Conservation (phyloP, 441 rosid genomes). For the Viola pubescens region DNA sequence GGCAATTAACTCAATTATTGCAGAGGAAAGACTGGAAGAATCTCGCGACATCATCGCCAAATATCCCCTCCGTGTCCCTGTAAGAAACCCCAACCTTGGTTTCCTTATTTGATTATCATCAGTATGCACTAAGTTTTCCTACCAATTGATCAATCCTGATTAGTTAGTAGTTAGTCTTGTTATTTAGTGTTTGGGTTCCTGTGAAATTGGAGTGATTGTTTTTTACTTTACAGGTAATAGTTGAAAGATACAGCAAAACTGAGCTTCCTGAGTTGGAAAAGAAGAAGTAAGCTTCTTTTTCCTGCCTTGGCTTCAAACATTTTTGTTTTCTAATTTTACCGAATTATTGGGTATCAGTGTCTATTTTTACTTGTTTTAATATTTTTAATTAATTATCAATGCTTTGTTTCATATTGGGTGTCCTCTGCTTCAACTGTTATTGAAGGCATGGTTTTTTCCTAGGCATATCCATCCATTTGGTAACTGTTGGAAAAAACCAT, state of each 20-base stretch:
- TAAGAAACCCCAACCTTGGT: conserved; percentile 18
- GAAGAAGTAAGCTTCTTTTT: conserved; percentile 50
- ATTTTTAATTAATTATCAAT: no score
- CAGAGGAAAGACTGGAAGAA: conserved; percentile 46
- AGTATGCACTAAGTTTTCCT: background rate
- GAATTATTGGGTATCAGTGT: no score
- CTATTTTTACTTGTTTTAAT: no score
- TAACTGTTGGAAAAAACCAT: no score
- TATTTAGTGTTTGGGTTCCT: background rate
- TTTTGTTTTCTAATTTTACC: no score
- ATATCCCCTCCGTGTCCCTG: conserved; percentile 49
- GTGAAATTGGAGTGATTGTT: conserved; percentile 3
- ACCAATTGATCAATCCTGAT: background rate
- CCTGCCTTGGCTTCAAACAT: background rate
- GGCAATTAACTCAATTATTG: background rate
- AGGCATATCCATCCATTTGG: no score
- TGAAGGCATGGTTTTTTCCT: no score
- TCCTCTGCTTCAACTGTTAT: no score
- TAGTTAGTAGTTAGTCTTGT: background rate
- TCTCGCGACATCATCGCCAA: background rate
- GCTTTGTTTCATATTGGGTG: no score
- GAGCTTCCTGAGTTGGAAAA: conserved; percentile 80
- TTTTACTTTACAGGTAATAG: conserved; percentile 49
- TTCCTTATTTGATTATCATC: background rate
- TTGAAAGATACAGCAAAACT: conserved; percentile 63